These are phyloP conservation scores for Apiotrichum sp. DNA, from an alignment of 1,284 basidiomycete genomes.

Conservation along the genomic window DNA sequence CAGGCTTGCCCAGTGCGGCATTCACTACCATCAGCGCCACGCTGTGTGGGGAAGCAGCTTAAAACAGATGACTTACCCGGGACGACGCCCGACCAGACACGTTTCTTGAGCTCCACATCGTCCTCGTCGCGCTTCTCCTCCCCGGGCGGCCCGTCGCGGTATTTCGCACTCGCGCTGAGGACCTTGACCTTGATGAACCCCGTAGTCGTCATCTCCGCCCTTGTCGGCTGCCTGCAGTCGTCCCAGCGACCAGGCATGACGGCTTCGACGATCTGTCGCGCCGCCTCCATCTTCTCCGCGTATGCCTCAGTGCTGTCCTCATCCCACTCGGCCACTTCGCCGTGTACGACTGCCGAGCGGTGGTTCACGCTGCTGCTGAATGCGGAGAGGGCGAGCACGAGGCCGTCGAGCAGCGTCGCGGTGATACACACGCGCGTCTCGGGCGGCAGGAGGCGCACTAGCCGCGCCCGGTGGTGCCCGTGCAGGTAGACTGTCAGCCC, in stretches of 20 bases:
- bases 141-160: constrained; percentile 14
- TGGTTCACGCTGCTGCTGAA: constrained; percentile 32
- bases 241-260: constrained; percentile 27
- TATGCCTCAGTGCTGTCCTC: neutral
- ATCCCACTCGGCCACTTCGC: constrained; percentile 22
- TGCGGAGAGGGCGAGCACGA: constrained; percentile 29
- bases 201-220: constrained; percentile 25
- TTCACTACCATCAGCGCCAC: neutral
- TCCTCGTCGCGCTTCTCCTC: constrained; percentile 23
- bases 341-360: constrained; percentile 32
- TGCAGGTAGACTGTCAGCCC: constrained; percentile 4
- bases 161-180: constrained; percentile 30
- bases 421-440: constrained; percentile 29
- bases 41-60: too few relatives aligned
- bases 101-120: constrained; percentile 14
- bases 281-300: constrained; percentile 5
- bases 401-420: constrained; percentile 31
- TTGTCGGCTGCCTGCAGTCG: constrained; percentile 18
- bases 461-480: constrained; percentile 27
- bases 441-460: constrained; percentile 24
- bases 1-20: constrained; percentile 8
- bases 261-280: constrained; percentile 17
- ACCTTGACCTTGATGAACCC: constrained; percentile 29
- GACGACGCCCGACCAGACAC: constrained; percentile 28
- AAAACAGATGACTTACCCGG: constrained; percentile 5